Base-by-base conservation (phyloP, 1,284 basidiomycete genomes). In the Microbotryum saponariae region DNA sequence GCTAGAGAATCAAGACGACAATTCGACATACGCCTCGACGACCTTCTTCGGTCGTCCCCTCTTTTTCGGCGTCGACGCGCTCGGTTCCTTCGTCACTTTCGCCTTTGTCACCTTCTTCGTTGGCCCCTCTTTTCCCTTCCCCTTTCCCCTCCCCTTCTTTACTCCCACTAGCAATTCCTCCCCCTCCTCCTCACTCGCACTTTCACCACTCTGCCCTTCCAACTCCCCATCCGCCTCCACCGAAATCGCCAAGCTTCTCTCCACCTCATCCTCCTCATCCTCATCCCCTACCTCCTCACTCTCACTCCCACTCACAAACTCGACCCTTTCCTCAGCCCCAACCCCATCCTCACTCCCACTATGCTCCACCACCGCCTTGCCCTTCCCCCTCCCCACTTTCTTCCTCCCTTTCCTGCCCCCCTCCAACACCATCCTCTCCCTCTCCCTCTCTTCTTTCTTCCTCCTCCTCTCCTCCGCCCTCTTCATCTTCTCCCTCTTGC, bases 371-470 rank as follows among this genome's bases (percentile, higher is more conserved):
- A 4, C 31, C 31, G 1, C 31, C 37, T 42, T 42, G 3, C 21
- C 21, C 48, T 12, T 50, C 2, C 21, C 48, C 21, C 20, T 50
- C 16, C 27, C 48, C 21, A 49, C 1, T 18, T 49, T 27, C 21
- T 27, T 49, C 21, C 27, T 20, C 10, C 48, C 16, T 21, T 27
- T 50, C 48, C 4, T 37, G 0, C 51, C 60, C 12, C 65, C 72
- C 14, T 56, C 51, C 31, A 31, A 8, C 52, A 25, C 25, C 25
- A 25, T 62, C 62, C 25, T 45, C n/a, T 31, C 63, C 66, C 37
- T 67, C 61, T 29, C 58, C 61, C 37, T 69, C 64, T 62, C 70
- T 27, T 58, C 66, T 59, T 44, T 69, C 62, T 42, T 67, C 68
- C 23, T 73, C 63, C 20, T 62, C 25, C 62, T 14, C 45, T 37